phyloP scores from a whole-genome alignment of 2,329 filamentous ascomycete species.

The Diaporthe sp. region DNA sequence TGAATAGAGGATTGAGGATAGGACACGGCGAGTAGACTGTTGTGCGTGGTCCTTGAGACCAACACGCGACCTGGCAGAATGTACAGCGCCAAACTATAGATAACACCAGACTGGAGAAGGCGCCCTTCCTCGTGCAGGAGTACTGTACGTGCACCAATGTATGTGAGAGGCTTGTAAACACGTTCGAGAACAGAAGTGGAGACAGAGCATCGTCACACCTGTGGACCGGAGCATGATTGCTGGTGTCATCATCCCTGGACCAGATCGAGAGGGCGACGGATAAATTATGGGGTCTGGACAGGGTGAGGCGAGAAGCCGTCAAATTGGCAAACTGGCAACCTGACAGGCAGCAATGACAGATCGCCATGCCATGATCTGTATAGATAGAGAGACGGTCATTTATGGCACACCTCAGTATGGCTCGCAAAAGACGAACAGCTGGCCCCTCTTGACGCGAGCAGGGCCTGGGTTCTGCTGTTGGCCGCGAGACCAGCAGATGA shows the following conservation, averaged over 20 bases:
- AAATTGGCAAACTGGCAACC: not conserved
- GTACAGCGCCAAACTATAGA: not conserved
- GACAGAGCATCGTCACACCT: constrained; percentile 10
- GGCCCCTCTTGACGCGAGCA: not conserved
- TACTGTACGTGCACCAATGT: not conserved
- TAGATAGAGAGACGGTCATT: not conserved
- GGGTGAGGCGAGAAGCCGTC: not conserved
- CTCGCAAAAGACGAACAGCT: not conserved
- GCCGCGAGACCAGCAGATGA: too few species aligned
- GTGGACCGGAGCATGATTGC: constrained; percentile 4
- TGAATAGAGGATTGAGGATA: not conserved
- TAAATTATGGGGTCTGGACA: constrained; percentile 12
- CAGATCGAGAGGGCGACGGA: constrained; percentile 15
- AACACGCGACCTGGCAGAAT: not conserved
- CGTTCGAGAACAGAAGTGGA: constrained; percentile 6
- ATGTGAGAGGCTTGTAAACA: not conserved
- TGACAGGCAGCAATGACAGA: not conserved
- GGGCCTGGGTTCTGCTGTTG: not conserved
- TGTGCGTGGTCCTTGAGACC: not conserved
- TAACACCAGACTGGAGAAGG: not conserved
- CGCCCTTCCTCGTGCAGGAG: not conserved
- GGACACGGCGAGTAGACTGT: not conserved
- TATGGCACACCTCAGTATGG: not conserved
- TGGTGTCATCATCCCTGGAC: constrained; percentile 26
- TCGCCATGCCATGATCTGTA: not conserved